A percentile compares a stretch with the other conserved stretches of the same genome.
Evolutionary conservation across 306 rosid genomes (phyloP).

Genomic region (Cucurbita pepo): DNA sequence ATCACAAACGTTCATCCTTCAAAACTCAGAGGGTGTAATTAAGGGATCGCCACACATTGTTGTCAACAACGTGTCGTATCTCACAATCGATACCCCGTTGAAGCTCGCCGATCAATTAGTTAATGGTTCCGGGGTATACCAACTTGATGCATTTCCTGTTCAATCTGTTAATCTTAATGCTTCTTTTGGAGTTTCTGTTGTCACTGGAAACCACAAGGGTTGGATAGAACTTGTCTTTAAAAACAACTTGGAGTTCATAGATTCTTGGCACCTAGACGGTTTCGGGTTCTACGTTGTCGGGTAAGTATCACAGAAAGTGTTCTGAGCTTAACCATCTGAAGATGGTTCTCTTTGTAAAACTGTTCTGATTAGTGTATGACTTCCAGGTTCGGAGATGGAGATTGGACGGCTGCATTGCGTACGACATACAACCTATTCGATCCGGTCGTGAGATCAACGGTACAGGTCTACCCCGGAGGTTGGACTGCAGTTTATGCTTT

Average conservation of each 20-base stretch:
- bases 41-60: conserved; percentile 16
- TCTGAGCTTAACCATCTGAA: not conserved
- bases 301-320: conserved; percentile 10
- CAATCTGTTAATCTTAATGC: conserved; percentile 27
- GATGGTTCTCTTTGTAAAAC: not conserved
- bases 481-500: conserved; percentile 76
- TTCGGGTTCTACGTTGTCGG: conserved; percentile 57
- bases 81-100: conserved; percentile 41
- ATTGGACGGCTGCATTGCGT: conserved; percentile 19
- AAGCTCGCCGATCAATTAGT: conserved; percentile 54
- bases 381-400: conserved; percentile 25
- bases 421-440: conserved; percentile 20
- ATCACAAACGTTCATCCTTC: conserved; percentile 49
- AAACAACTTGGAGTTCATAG: conserved; percentile 27
- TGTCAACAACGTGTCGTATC: conserved; percentile 63
- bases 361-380: not conserved
- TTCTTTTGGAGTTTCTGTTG: conserved; percentile 39
- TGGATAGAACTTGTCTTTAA: conserved; percentile 59
- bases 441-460: conserved; percentile 30
- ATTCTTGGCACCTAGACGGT: conserved; percentile 85
- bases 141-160: conserved; percentile 39
- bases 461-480: conserved; percentile 29
- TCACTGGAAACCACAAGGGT: conserved; percentile 43
- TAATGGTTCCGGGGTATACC: conserved; percentile 45
- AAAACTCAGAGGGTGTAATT: conserved; percentile 17